phyloP scores from a whole-genome alignment of 2,329 filamentous ascomycete species.

The Ophiostoma tasmaniense region DNA sequence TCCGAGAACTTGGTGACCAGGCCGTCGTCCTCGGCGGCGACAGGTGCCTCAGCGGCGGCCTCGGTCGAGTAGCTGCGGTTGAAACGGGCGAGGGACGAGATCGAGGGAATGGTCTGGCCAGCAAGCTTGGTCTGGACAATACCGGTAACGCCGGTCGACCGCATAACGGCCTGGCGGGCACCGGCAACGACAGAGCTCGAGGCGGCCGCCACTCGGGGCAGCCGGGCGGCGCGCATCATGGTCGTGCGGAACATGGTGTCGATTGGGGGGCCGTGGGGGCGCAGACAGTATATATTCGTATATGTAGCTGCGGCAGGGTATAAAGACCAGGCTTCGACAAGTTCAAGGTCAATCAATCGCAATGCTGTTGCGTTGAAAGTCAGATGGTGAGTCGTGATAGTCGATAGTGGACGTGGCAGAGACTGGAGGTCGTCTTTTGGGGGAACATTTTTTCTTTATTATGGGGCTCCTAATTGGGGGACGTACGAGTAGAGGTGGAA shows the following conservation, averaged over 20 bases:
- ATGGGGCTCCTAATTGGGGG: neutral
- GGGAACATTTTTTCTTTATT: neutral
- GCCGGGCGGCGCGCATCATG: slow-evolving; percentile 19
- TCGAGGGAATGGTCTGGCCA: neutral
- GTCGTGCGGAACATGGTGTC: slow-evolving; percentile 20
- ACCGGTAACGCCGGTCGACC: neutral
- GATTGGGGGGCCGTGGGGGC: neutral
- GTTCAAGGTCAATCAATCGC: neutral
- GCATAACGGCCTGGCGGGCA: slow-evolving; percentile 8
- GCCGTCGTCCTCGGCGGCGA: neutral
- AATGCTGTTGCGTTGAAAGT: neutral
- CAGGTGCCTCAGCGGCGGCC: neutral
- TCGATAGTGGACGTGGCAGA: slow-evolving; percentile 1
- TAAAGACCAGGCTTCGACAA: neutral
- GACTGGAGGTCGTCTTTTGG: neutral
- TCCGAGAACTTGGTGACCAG: slow-evolving; percentile 34
- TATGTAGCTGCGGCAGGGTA: neutral
- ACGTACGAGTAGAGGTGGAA: neutral
- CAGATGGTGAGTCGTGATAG: neutral
- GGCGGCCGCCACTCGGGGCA: slow-evolving; percentile 14
- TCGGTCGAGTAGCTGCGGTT: slow-evolving; percentile 15
- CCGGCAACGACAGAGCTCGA: slow-evolving; percentile 11
- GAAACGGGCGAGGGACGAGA: slow-evolving; percentile 7
- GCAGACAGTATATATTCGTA: neutral
- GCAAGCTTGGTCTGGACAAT: neutral